A percentile compares a stretch with the other conserved stretches of the same genome.
These are phyloP conservation scores for Verticillium isaacii DNA, from an alignment of 2,329 filamentous ascomycete species.

Conservation along the genomic window DNA sequence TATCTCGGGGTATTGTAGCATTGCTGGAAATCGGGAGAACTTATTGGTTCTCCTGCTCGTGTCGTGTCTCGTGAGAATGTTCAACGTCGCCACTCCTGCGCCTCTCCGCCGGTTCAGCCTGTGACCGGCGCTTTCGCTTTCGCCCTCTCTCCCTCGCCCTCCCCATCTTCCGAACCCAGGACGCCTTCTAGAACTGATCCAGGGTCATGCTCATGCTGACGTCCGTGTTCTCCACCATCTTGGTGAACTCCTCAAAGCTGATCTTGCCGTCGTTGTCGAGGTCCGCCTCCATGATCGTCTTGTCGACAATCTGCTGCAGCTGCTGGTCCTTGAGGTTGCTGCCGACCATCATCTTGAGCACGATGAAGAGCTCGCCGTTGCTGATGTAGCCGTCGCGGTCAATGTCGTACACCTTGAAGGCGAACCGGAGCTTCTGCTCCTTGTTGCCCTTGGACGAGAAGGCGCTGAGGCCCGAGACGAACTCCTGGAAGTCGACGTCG, in stretches of 20 bases:
- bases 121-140: not conserved
- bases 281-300: slow-evolving; percentile 99
- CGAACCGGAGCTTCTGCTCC: slow-evolving; percentile 95
- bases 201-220: slow-evolving; percentile 72
- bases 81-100: not conserved
- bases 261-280: slow-evolving; percentile 95
- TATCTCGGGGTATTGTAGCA: not conserved
- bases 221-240: slow-evolving; percentile 96
- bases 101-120: not conserved
- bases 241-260: slow-evolving; percentile 97
- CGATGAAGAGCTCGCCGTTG: slow-evolving; percentile 98
- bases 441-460: slow-evolving; percentile 99
- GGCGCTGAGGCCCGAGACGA: slow-evolving; percentile 88
- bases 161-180: not conserved
- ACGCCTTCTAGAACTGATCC: slow-evolving; percentile 39
- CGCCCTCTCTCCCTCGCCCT: not conserved
- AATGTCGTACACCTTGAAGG: slow-evolving; percentile 99
- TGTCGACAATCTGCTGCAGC: slow-evolving; percentile 98
- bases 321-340: slow-evolving; percentile 99
- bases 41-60: not conserved
- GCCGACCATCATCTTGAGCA: slow-evolving; percentile 99
- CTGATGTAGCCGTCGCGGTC: slow-evolving; percentile 98
- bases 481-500: slow-evolving; percentile 98
- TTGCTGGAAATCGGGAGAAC: not conserved
- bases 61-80: not conserved